A percentile compares a stretch with the other conserved stretches of the same genome.
These are phyloP conservation scores for Pleurotus salmoneostramineus DNA, from an alignment of 768 basidiomycete species.

Conservation along the genomic window DNA sequence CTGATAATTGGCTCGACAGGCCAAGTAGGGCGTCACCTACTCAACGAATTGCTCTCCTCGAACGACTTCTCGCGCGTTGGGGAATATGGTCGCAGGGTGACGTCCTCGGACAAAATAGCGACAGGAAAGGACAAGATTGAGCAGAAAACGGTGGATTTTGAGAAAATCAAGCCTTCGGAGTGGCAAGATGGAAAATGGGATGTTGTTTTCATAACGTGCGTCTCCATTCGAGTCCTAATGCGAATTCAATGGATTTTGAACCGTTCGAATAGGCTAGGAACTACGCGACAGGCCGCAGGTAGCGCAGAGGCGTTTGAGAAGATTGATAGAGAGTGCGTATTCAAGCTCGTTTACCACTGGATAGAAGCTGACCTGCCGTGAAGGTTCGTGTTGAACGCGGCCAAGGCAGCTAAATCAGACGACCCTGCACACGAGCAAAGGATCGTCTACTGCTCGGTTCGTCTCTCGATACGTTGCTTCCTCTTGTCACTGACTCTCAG, in stretches of 20 bases:
- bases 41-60: slow-evolving; percentile 57
- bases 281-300: slow-evolving; percentile 56
- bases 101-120: slow-evolving; percentile 34
- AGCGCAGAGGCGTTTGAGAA: slow-evolving; percentile 65
- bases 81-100: slow-evolving; percentile 68
- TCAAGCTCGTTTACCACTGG: background rate
- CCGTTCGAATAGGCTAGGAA: slow-evolving; percentile 44
- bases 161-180: slow-evolving; percentile 50
- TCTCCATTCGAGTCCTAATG: slow-evolving; percentile 7
- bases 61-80: slow-evolving; percentile 53
- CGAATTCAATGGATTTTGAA: background rate
- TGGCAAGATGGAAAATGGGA: slow-evolving; percentile 63
- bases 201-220: slow-evolving; percentile 68
- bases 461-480: slow-evolving; percentile 12
- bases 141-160: slow-evolving; percentile 67
- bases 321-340: slow-evolving; percentile 69
- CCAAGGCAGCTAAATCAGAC: slow-evolving; percentile 54
- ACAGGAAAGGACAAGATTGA: slow-evolving; percentile 54
- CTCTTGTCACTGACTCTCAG: background rate
- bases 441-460: slow-evolving; percentile 68
- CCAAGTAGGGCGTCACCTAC: slow-evolving; percentile 56
- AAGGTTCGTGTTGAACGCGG: slow-evolving; percentile 76
- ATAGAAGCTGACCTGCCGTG: background rate
- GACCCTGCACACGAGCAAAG: slow-evolving; percentile 46
- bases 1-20: slow-evolving; percentile 77